Conservation (phyloP, 768 basidiomycete species). For the Tulasnella sp. region DNA sequence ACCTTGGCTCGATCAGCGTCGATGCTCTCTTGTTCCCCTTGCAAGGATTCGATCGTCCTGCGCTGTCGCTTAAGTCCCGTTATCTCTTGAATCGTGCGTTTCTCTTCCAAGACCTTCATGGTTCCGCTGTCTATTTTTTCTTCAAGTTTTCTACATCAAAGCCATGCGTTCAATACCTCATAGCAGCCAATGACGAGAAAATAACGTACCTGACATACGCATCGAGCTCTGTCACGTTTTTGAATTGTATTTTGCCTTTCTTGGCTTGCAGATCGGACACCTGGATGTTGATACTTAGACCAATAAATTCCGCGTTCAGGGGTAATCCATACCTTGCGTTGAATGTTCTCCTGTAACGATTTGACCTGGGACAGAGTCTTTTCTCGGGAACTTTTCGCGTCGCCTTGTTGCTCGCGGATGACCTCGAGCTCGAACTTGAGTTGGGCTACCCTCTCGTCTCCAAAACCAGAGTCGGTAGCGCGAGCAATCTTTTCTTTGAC, state of each 20-base stretch:
- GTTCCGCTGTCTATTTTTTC: constrained; percentile 84
- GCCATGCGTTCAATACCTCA: neutral
- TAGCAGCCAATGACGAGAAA: neutral
- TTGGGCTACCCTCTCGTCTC: constrained; percentile 55
- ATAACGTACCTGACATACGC: constrained; percentile 62
- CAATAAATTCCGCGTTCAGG: neutral
- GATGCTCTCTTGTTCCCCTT: constrained; percentile 65
- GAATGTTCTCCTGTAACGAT: constrained; percentile 57
- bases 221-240: constrained; percentile 76
- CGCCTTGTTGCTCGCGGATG: constrained; percentile 67
- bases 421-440: constrained; percentile 72
- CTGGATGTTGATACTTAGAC: constrained; percentile 30
- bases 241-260: constrained; percentile 65
- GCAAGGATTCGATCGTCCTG: constrained; percentile 67
- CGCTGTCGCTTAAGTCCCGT: constrained; percentile 56
- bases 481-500: constrained; percentile 65
- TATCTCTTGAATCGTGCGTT: constrained; percentile 88
- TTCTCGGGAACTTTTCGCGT: constrained; percentile 52
- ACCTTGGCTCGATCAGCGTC: constrained; percentile 59
- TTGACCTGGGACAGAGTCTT: constrained; percentile 74
- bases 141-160: constrained; percentile 52
- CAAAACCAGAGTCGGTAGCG: constrained; percentile 45
- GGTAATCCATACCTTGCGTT: constrained; percentile 55
- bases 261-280: constrained; percentile 77
- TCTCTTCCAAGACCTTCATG: constrained; percentile 90